Conservation (phyloP, 116 monocot genomes). For the Phalaenopsis hybrid region DNA sequence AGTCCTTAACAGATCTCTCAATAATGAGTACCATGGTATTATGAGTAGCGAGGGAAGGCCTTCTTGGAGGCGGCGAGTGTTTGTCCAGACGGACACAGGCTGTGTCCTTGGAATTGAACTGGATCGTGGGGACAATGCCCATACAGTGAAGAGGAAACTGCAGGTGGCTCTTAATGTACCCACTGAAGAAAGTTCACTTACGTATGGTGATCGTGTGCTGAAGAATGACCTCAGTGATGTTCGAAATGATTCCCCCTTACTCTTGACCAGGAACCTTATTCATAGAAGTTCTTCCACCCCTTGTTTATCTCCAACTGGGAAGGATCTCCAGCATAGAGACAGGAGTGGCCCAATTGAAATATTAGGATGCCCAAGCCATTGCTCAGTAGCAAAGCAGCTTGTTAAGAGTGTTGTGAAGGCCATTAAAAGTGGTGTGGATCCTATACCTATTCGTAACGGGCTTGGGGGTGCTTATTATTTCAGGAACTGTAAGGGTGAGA, state of each 20-base stretch:
- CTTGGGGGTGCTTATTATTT: conserved; percentile 93
- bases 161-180: conserved; percentile 67
- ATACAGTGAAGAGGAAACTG: conserved; percentile 73
- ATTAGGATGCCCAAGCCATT: conserved; percentile 50
- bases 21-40: conserved; percentile 32
- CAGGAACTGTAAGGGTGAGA: conserved; percentile 54
- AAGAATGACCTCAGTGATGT: conserved; percentile 67
- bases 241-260: conserved; percentile 64
- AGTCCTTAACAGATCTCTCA: conserved; percentile 34
- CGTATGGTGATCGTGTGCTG: conserved; percentile 65
- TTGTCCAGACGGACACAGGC: conserved; percentile 79
- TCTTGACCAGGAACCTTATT: conserved; percentile 57
- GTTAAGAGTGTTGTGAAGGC: conserved; percentile 65
- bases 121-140: conserved; percentile 70
- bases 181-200: conserved; percentile 70
- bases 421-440: conserved; percentile 64
- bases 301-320: conserved; percentile 67
- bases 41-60: conserved; percentile 40
- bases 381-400: conserved; percentile 45
- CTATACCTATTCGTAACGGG: conserved; percentile 61
- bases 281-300: conserved; percentile 85
- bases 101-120: conserved; percentile 66
- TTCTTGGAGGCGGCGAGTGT: conserved; percentile 47
- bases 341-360: conserved; percentile 64
- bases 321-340: conserved; percentile 57